Evolutionary conservation across 768 basidiomycete genomes (phyloP).

Genomic region (Hericium coralloides): DNA sequence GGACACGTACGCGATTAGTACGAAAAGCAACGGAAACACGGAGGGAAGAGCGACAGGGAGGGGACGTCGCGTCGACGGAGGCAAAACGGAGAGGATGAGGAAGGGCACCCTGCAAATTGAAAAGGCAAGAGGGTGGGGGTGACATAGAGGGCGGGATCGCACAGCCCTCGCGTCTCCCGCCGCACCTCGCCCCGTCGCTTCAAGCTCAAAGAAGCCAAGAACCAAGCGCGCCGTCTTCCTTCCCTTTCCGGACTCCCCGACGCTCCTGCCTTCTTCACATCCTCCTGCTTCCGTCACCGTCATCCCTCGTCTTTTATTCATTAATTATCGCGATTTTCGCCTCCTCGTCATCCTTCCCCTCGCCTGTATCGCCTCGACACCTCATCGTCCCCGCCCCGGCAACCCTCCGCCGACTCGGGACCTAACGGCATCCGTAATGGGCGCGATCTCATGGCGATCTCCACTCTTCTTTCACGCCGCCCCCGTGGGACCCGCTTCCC

Average conservation of each 20-base stretch:
- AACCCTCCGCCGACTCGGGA: background rate
- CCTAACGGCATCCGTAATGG: background rate
- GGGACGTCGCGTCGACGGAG: background rate
- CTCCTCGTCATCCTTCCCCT: background rate
- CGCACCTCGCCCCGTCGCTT: background rate
- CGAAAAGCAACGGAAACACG: conserved; percentile 1
- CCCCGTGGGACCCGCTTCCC: background rate
- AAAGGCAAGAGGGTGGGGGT: background rate
- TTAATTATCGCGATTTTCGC: no score
- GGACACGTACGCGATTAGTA: conserved; percentile 2
- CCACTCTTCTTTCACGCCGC: background rate
- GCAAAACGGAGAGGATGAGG: conserved; percentile 11
- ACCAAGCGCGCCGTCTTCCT: background rate
- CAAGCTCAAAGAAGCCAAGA: background rate
- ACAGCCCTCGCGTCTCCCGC: background rate
- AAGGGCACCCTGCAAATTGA: background rate
- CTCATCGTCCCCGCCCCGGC: background rate
- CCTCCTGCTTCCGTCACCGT: background rate
- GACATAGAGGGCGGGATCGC: background rate
- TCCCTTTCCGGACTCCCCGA: background rate
- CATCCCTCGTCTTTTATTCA: background rate
- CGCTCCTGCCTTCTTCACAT: background rate
- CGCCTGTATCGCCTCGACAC: background rate
- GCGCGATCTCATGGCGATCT: background rate
- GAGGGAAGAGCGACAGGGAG: background rate